Percentiles rank a stretch among this genome's conserved stretches.
phyloP scores from a whole-genome alignment of 2,329 filamentous ascomycete species.

The Macrophomina tecta region DNA sequence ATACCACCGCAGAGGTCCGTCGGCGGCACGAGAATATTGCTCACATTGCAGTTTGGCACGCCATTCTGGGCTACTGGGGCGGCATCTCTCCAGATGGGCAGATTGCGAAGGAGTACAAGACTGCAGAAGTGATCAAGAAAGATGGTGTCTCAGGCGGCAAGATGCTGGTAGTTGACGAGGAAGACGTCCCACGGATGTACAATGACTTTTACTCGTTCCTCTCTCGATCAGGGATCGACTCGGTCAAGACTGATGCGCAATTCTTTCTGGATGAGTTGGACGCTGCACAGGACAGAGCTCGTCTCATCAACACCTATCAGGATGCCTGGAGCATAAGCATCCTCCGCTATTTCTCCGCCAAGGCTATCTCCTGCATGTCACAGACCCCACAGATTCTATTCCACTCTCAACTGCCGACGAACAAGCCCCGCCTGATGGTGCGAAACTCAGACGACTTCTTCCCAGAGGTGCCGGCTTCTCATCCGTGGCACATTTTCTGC shows the following conservation, averaged over 20 bases:
- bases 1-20: constrained; percentile 72
- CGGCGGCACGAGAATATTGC: constrained; percentile 63
- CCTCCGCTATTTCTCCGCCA: constrained; percentile 77
- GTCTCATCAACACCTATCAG: constrained; percentile 76
- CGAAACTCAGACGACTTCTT: constrained; percentile 95
- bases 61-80: constrained; percentile 79
- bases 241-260: constrained; percentile 92
- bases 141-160: constrained; percentile 65
- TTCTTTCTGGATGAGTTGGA: constrained; percentile 82
- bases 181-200: constrained; percentile 79
- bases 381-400: constrained; percentile 87
- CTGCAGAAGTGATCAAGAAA: constrained; percentile 62
- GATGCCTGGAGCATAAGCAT: constrained; percentile 84
- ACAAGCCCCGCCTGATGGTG: constrained; percentile 73
- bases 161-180: constrained; percentile 74
- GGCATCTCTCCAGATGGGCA: constrained; percentile 77
- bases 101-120: constrained; percentile 80
- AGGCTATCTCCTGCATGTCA: constrained; percentile 93
- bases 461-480: constrained; percentile 77
- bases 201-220: constrained; percentile 91
- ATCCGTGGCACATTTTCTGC: constrained; percentile 94
- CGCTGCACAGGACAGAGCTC: constrained; percentile 71
- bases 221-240: constrained; percentile 73
- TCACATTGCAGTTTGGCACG: constrained; percentile 26
- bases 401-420: constrained; percentile 79